These are phyloP conservation scores for Apiosordaria backusii DNA, from an alignment of 495 filamentous ascomycete species.

Conservation along the genomic window DNA sequence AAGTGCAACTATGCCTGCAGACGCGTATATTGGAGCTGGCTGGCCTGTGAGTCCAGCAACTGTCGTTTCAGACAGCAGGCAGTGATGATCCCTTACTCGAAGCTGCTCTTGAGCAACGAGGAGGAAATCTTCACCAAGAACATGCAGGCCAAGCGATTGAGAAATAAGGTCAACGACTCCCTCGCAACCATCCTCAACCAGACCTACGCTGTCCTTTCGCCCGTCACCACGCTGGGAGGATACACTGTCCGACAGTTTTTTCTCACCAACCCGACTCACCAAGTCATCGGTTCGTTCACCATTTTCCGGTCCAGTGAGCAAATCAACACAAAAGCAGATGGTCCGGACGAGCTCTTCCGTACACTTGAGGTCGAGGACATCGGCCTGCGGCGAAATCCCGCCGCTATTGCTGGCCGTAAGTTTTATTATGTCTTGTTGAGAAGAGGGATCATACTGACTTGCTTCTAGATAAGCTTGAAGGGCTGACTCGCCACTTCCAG, in stretches of 20 bases:
- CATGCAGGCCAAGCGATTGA: neutral
- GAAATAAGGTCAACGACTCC: neutral
- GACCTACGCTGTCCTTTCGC: conserved; percentile 6
- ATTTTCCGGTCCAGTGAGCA: conserved; percentile 56
- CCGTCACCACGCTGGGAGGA: conserved; percentile 18
- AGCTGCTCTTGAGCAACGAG: conserved; percentile 14
- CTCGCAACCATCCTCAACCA: conserved; percentile 6
- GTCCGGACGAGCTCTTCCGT: conserved; percentile 62
- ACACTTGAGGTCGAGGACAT: conserved; percentile 58
- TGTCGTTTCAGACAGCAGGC: conserved; percentile 49
- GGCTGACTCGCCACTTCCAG: conserved; percentile 63
- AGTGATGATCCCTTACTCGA: conserved; percentile 39
- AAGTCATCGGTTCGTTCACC: conserved; percentile 54
- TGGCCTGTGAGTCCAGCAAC: conserved; percentile 53
- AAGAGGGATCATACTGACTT: neutral
- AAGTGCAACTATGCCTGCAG: conserved; percentile 62
- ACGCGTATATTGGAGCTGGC: conserved; percentile 59
- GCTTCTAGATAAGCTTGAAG: conserved; percentile 36
- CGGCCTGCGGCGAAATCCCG: conserved; percentile 54
- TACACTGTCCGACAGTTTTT: conserved; percentile 34
- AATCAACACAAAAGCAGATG: conserved; percentile 49
- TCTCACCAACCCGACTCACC: conserved; percentile 27
- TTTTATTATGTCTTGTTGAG: neutral
- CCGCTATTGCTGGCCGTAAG: conserved; percentile 29
- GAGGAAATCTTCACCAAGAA: conserved; percentile 3